phyloP scores from a whole-genome alignment of 2,329 filamentous ascomycete species.

The Sporothrix pallida region DNA sequence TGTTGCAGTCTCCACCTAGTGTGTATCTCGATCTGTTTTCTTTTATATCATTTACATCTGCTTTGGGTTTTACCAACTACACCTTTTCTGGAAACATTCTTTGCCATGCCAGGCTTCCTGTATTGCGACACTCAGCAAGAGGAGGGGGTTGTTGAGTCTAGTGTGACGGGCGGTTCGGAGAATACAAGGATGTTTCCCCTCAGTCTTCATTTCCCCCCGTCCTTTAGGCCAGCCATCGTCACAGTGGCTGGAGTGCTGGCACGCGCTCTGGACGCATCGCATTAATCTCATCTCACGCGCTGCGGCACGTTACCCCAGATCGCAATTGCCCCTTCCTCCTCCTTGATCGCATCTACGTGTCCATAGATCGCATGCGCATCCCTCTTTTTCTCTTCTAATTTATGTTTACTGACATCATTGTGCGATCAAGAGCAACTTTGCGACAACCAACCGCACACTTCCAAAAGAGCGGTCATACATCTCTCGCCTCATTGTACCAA shows the following conservation, averaged over 20 bases:
- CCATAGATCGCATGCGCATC: not conserved
- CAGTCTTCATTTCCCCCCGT: slow-evolving; percentile 22
- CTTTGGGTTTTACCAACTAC: not conserved
- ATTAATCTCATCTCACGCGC: slow-evolving; percentile 18
- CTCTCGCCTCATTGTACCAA: slow-evolving; percentile 39
- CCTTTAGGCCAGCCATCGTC: not conserved
- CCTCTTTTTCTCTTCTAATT: not conserved
- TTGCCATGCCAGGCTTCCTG: not conserved
- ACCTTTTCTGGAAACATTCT: not conserved
- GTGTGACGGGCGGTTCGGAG: slow-evolving; percentile 13
- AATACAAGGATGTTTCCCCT: slow-evolving; percentile 30
- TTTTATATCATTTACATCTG: not conserved
- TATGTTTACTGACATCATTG: slow-evolving; percentile 13
- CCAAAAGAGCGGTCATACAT: not conserved
- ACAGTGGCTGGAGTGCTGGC: slow-evolving; percentile 19
- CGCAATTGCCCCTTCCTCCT: not conserved
- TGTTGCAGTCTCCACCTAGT: not conserved
- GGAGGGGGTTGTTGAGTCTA: slow-evolving; percentile 13
- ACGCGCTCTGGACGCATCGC: not conserved
- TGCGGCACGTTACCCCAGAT: not conserved
- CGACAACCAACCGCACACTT: not conserved
- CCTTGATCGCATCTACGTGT: slow-evolving; percentile 1
- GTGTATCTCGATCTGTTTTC: not conserved
- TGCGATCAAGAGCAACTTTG: slow-evolving; percentile 22
- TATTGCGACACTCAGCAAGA: not conserved